Evolutionary conservation across 2,329 filamentous ascomycete genomes (phyloP).

Genomic region (Hypoxylon sp.): DNA sequence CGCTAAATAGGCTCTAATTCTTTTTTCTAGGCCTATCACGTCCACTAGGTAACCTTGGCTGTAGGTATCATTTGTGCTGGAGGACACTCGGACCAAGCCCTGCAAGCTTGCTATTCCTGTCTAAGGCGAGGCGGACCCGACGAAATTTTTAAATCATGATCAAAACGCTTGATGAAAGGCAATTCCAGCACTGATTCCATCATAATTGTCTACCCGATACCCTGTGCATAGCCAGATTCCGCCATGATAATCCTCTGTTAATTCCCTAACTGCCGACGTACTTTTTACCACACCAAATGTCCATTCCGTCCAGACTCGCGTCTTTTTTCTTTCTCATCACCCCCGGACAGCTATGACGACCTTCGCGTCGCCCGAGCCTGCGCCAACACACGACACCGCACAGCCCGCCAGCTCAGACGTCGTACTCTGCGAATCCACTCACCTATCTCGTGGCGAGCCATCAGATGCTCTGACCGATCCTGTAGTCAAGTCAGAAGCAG

Average conservation of each 20-base stretch:
- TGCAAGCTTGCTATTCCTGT: constrained; percentile 32
- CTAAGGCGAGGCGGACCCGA: constrained; percentile 36
- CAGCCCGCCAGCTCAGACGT: constrained; percentile 21
- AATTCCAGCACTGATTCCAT: constrained; percentile 54
- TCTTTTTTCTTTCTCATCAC: constrained; percentile 53
- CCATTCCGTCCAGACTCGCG: constrained; percentile 62
- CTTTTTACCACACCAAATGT: constrained; percentile 66
- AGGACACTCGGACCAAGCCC: constrained; percentile 29
- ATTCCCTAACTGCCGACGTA: constrained; percentile 61
- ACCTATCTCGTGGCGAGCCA: constrained; percentile 27
- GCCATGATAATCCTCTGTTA: constrained; percentile 52
- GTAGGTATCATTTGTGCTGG: too few relatives aligned
- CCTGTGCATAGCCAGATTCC: constrained; percentile 65
- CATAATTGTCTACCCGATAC: constrained; percentile 55
- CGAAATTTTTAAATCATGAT: constrained; percentile 50
- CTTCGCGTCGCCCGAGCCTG: constrained; percentile 64
- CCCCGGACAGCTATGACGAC: constrained; percentile 63
- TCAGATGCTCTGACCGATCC: constrained; percentile 25
- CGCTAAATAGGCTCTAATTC: too few relatives aligned
- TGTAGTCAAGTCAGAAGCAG: constrained; percentile 34
- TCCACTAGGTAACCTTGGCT: too few relatives aligned
- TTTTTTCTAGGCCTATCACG: too few relatives aligned
- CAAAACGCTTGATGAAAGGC: constrained; percentile 57
- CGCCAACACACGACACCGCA: constrained; percentile 47
- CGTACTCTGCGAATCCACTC: constrained; percentile 37